Conservation (phyloP, 306 rosid species). For the Elaeagnus macrophylla region DNA sequence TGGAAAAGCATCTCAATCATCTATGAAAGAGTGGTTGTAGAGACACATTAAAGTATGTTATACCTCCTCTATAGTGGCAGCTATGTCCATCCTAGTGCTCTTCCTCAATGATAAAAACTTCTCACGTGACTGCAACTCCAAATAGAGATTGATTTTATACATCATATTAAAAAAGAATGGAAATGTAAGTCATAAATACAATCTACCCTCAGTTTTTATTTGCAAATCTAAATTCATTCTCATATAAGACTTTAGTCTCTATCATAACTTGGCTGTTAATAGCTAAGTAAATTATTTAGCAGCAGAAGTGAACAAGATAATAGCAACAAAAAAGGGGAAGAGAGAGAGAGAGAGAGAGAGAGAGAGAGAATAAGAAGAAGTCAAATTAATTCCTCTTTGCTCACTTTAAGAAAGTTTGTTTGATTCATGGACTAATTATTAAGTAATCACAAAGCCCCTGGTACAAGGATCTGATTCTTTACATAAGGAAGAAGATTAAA, state of each 20-base stretch:
- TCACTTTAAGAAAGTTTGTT: too few species aligned
- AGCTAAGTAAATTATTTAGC: background rate
- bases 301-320: background rate
- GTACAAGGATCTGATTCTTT: too few species aligned
- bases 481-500: too few species aligned
- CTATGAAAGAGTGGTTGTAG: slow-evolving; percentile 4
- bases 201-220: background rate
- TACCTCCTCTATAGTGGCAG: slow-evolving; percentile 62
- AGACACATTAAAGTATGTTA: slow-evolving; percentile 9
- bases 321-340: too few species aligned
- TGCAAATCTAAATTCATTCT: slow-evolving; percentile 12
- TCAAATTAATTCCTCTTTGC: too few species aligned
- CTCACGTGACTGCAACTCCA: slow-evolving; percentile 65
- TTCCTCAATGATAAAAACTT: slow-evolving; percentile 66
- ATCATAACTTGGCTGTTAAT: too few species aligned
- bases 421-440: too few species aligned
- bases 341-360: too few species aligned
- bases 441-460: too few species aligned
- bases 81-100: slow-evolving; percentile 66
- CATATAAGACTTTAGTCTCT: background rate
- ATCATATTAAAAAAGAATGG: slow-evolving; percentile 9
- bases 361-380: too few species aligned
- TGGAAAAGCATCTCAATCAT: slow-evolving; percentile 19
- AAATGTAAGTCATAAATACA: slow-evolving; percentile 8
- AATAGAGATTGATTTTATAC: slow-evolving; percentile 16